Conservation (phyloP, 2,329 filamentous ascomycete genomes). For the Myriosclerotinia curreyana region DNA sequence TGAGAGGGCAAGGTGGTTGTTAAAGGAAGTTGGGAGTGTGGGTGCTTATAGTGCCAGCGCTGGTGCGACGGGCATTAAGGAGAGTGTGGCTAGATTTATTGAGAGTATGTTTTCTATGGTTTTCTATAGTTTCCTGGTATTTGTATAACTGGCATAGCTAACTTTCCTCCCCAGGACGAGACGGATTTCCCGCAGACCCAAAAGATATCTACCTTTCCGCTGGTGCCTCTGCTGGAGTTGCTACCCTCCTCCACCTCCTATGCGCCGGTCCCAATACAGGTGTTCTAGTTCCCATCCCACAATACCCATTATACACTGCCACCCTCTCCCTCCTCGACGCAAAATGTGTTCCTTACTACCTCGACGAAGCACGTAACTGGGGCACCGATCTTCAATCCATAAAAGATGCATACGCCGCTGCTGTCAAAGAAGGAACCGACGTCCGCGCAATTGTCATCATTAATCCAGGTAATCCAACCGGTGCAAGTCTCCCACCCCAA, state of each 20-base stretch:
- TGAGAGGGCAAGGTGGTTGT: slow-evolving; percentile 73
- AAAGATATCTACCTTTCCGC: slow-evolving; percentile 85
- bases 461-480: slow-evolving; percentile 97
- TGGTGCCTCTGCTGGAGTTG: slow-evolving; percentile 91
- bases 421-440: slow-evolving; percentile 73
- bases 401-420: slow-evolving; percentile 68
- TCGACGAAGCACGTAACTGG: slow-evolving; percentile 85
- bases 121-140: no score
- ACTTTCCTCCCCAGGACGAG: slow-evolving; percentile 56
- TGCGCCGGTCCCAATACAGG: slow-evolving; percentile 74
- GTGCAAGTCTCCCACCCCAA: slow-evolving; percentile 73
- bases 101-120: slow-evolving; percentile 61
- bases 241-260: slow-evolving; percentile 87
- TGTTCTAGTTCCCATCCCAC: slow-evolving; percentile 90
- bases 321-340: slow-evolving; percentile 84
- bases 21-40: slow-evolving; percentile 83
- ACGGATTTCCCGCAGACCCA: slow-evolving; percentile 80
- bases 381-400: slow-evolving; percentile 82
- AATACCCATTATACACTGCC: slow-evolving; percentile 97
- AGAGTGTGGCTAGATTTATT: slow-evolving; percentile 90
- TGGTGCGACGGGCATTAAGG: slow-evolving; percentile 79
- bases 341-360: slow-evolving; percentile 85
- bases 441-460: slow-evolving; percentile 94
- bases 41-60: slow-evolving; percentile 96
- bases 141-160: slow-evolving; percentile 19